Base-by-base conservation (phyloP, 345 rosid species). In the Eucalyptus tenuipes region DNA sequence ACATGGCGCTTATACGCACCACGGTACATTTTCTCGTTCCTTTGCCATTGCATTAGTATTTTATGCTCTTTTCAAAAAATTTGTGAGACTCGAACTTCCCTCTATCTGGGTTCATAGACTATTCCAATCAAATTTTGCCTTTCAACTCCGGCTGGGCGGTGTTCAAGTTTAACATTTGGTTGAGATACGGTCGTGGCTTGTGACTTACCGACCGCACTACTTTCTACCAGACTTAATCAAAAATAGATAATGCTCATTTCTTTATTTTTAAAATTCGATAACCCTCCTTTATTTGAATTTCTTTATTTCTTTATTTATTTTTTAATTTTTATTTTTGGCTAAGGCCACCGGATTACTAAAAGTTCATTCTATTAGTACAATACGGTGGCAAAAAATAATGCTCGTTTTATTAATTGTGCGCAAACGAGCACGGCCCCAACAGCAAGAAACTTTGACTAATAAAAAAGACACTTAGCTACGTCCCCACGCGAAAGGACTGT, bases 271-370 rank as follows among this genome's bases (percentile, higher is more conserved):
- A 52, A 52, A 52, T 52, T 52, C 24, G 25, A 52, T 52, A 17
- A 52, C 25, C 57, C 57, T 18, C 57, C 57, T 17, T 52, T 52
- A 18, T 3, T 52, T 52, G 9, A 0, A 52, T 52, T 52, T 52
- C 10, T 52, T 52, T 24, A 55, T 55, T 55, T 7, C 4, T 17
- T 17, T 18, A 12, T 48, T 48, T 48, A 4, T 12, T 13, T 49
- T 1, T 45, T 17, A 15, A 1, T 52, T 52, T 52, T 16, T 52
- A 0, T 57, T 24, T 0, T 57, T 25, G 13, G n/a, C 3, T 0
- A 57, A 57, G 29, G 29, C 64, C 64, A 0, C 14, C 13, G 12
- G 29, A 57, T 57, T 57, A 25, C 64, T 11, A 24, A 24, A 57
- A 2, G 13, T 10, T 24, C 57, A 18, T 52, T 52, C 57, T 0